These are phyloP conservation scores for Fusarium nelsonii DNA, from an alignment of 2,329 filamentous ascomycete species.

Conservation along the genomic window DNA sequence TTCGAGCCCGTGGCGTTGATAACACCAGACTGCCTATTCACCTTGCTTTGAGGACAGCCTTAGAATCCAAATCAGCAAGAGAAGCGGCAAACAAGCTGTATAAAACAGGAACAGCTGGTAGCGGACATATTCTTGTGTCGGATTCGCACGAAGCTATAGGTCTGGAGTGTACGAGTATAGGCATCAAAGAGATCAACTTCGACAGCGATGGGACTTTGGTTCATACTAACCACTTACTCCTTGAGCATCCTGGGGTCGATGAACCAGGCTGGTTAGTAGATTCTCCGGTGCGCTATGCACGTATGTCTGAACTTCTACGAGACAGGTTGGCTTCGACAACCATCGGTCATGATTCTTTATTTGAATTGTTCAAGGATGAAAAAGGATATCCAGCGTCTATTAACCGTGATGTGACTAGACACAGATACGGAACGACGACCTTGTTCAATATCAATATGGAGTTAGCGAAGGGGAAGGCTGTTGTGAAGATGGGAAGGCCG, in stretches of 20 bases:
- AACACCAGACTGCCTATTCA: constrained; percentile 67
- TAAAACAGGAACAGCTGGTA: constrained; percentile 34
- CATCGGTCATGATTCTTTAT: constrained; percentile 6
- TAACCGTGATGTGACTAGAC: constrained; percentile 21
- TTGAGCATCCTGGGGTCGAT: constrained; percentile 30
- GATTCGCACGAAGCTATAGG: constrained; percentile 35
- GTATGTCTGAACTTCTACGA: constrained; percentile 19
- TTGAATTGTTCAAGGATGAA: constrained; percentile 41
- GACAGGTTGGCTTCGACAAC: neutral
- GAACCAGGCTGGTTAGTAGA: constrained; percentile 37
- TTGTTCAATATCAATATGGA: constrained; percentile 44
- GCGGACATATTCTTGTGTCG: constrained; percentile 38
- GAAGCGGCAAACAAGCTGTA: constrained; percentile 16
- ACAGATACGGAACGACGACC: constrained; percentile 15
- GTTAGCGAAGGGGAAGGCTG: constrained; percentile 6
- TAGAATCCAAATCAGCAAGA: constrained; percentile 59
- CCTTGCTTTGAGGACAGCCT: constrained; percentile 66
- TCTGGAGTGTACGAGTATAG: constrained; percentile 42
- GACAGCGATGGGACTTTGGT: constrained; percentile 15
- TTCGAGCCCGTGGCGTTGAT: constrained; percentile 68
- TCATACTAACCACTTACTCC: constrained; percentile 41
- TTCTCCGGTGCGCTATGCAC: constrained; percentile 17
- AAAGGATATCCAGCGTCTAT: constrained; percentile 36
- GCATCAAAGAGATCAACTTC: constrained; percentile 24
- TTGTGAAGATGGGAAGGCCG: constrained; percentile 27